These are phyloP conservation scores for Viridothelium virens DNA, from an alignment of 495 filamentous ascomycete species.

Conservation along the genomic window DNA sequence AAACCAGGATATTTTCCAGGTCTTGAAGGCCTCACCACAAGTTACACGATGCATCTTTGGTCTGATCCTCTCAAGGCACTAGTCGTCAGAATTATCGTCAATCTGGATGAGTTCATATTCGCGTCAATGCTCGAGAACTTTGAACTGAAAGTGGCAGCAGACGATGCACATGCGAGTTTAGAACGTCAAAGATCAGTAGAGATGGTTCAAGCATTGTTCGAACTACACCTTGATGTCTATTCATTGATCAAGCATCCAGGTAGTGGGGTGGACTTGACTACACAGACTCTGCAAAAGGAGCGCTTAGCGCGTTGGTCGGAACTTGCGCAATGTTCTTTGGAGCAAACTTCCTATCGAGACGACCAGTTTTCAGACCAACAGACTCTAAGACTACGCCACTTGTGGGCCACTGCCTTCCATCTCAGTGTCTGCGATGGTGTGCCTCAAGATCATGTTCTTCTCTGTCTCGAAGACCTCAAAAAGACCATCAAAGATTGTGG, in stretches of 20 bases:
- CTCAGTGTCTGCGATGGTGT: conserved; percentile 60
- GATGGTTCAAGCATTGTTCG: conserved; percentile 73
- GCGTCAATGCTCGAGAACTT: conserved; percentile 30
- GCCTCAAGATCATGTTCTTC: conserved; percentile 66
- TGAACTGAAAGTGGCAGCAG: conserved; percentile 24
- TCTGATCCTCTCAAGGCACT: conserved; percentile 61
- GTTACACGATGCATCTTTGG: conserved; percentile 63
- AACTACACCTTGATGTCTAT: conserved; percentile 83
- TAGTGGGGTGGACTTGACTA: conserved; percentile 55
- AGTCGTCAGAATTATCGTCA: conserved; percentile 58
- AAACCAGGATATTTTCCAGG: conserved; percentile 14
- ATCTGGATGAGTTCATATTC: conserved; percentile 62
- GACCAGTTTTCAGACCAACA: conserved; percentile 34
- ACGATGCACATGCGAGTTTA: not conserved
- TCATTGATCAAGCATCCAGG: conserved; percentile 66
- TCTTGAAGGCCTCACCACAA: conserved; percentile 26
- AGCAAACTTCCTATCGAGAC: conserved; percentile 15
- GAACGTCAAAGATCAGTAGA: conserved; percentile 23
- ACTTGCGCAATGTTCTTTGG: conserved; percentile 56
- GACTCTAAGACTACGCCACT: conserved; percentile 51
- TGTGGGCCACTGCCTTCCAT: conserved; percentile 78
- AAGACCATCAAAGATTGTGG: conserved; percentile 37
- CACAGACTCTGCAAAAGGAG: conserved; percentile 55
- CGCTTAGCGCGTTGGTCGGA: conserved; percentile 68
- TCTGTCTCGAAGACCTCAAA: conserved; percentile 70